Evolutionary conservation across 2,329 filamentous ascomycete genomes (phyloP).

Genomic region (Clarireedia monteithiana): DNA sequence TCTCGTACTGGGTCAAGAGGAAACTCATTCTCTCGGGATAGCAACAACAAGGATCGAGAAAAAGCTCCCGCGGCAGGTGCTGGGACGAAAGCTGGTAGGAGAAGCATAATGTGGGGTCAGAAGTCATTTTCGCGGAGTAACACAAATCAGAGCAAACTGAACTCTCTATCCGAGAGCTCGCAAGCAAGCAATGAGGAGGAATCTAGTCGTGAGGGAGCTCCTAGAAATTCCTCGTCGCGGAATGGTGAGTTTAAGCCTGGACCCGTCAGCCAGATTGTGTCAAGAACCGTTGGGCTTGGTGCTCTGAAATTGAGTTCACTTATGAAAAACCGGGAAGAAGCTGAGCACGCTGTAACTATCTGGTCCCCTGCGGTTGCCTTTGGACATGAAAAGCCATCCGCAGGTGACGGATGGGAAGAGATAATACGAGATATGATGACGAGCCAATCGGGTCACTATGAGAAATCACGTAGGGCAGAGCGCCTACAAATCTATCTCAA

Average conservation of each 20-base stretch:
- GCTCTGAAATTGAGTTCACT: conserved; percentile 68
- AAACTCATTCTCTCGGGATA: conserved; percentile 20
- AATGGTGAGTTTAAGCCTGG: conserved; percentile 26
- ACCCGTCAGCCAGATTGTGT: conserved; percentile 41
- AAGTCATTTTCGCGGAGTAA: conserved; percentile 45
- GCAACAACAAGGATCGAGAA: conserved; percentile 15
- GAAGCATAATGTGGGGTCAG: conserved; percentile 64
- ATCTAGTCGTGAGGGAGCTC: conserved; percentile 32
- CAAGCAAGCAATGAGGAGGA: conserved; percentile 6
- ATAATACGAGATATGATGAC: conserved; percentile 67
- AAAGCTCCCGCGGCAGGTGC: conserved; percentile 39
- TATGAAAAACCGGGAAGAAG: conserved; percentile 62
- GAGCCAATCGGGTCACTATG: conserved; percentile 65
- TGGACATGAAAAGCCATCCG: conserved; percentile 48
- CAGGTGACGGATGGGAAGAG: conserved; percentile 62
- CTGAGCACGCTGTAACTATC: conserved; percentile 68
- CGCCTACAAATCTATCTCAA: conserved; percentile 73
- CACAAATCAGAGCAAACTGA: conserved; percentile 38
- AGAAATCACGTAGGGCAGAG: conserved; percentile 64
- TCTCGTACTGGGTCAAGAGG: conserved; percentile 17
- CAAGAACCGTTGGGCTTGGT: conserved; percentile 68
- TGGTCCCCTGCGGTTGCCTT: conserved; percentile 59
- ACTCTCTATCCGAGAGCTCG: conserved; percentile 35
- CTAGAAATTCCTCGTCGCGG: conserved; percentile 43
- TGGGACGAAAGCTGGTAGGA: conserved; percentile 47